Evolutionary conservation across 2,329 filamentous ascomycete genomes (phyloP), one percentile per base, ranked within the genome.

Genomic region (Coniochaeta sp.): DNA sequence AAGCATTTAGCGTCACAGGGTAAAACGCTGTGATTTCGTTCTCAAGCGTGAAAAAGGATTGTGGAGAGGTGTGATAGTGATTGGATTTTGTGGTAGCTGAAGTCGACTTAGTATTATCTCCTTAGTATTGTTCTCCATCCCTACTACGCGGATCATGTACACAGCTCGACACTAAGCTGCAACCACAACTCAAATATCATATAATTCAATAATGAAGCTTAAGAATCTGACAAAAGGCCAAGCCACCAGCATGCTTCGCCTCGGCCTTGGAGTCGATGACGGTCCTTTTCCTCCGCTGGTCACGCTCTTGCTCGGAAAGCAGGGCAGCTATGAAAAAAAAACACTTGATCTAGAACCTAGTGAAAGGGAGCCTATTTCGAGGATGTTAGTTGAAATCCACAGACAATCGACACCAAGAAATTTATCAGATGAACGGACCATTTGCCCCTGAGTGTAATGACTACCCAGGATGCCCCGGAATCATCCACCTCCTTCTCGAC

Each of bases 401-500:
- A 36, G 52, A 9, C 33, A 6, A 28, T 17, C 26, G 59, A 19
- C 36, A 36, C 7, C 33, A 36, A 36, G 7, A 31, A 17, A 54
- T 44, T 28, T 12, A 17, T 38, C 2, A 31, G n/a, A 57, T 44
- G 31, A 7, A 28, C 31, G 11, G 11, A 57, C 90, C 91, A 95
- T 79, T 95, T 95, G 31, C 91, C 90, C 67, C 88, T 84, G 68
- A 93, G 70, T 2, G 89, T 93, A 66, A 96, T 96, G 67, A 92
- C 86, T 4, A 89, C 91, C 91, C 91, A 96, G 7, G 88, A 80
- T 59, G 84, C 82, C 4, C 92, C 93, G 68, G 90, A 84, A 62
- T 89, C 86, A 72, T 97, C 93, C 1, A 88, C 87, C 82, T 98
- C 93, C 83, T 96, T 96, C 73, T 97, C 91, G 2, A 98, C 89